Base-by-base conservation (phyloP, 2,329 filamentous ascomycete species). In the Fusarium mundagurra region DNA sequence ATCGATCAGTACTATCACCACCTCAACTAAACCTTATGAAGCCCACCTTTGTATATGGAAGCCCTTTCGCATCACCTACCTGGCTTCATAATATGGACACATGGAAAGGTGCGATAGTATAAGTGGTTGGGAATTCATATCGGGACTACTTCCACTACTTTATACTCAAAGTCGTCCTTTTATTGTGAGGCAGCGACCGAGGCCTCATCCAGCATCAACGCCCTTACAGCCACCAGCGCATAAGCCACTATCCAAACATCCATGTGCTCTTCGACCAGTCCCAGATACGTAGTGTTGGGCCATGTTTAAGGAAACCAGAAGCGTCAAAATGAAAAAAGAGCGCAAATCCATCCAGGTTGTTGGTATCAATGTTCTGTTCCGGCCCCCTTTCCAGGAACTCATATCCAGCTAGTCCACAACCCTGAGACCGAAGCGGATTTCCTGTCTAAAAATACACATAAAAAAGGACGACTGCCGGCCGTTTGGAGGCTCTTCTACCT, bases 331-430 rank as follows among this genome's bases (percentile, higher is more conserved):
- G n/a, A 20, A 45, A 55, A 73, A 39, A 76, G 70, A 76, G 61
- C 53, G 62, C 72, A 74, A 71, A 67, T 67, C 64, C 65, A 50
- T 68, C 47, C 74, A 58, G 67, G 71, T 71, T 72, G 60, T 72
- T 77, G 76, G 76, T 77, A 77, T 77, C 76, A 77, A 64, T 77
- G 69, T 70, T 61, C 45, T 36, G 61, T 75, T 71, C 71, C 70
- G 61, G 53, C 33, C 51, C 50, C 62, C 45, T 59, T 51, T 69
- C 64, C 63, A 67, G 59, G 45, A 68, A 67, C 61, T 63, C 69
- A 55, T 60, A 73, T 73, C 69, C 72, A 73, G 64, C 64, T 54
- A 44, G 59, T 44, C 54, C 54, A 50, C 61, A 29, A 39, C 53
- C 39, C 50, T 61, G 70, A 64, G 57, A 44, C 41, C 62, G 59